phyloP scores from a whole-genome alignment of 129 eudicot species.

The Deinandra increscens region DNA sequence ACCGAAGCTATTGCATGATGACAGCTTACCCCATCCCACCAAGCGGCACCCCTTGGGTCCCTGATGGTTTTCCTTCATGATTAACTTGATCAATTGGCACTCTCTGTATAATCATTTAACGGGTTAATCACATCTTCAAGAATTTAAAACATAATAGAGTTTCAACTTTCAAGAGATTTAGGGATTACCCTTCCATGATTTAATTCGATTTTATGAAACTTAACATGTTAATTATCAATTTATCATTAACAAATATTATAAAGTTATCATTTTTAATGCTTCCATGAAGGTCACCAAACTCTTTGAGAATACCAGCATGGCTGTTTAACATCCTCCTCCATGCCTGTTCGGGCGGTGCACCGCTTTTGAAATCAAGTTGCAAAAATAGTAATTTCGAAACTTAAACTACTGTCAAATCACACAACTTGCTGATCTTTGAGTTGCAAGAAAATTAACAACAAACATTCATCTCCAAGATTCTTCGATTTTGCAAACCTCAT shows the following conservation, averaged over 20 bases:
- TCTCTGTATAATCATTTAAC: constrained; percentile 56
- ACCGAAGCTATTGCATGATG: neutral
- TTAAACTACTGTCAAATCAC: neutral
- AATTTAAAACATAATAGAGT: too few relatives aligned
- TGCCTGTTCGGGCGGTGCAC: constrained; percentile 74
- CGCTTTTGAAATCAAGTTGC: constrained; percentile 38
- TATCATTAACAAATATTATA: neutral
- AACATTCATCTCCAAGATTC: constrained; percentile 15
- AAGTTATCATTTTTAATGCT: constrained; percentile 70
- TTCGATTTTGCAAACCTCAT: constrained; percentile 8
- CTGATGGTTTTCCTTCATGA: constrained; percentile 67
- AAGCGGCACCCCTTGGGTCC: constrained; percentile 84
- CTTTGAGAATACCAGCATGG: constrained; percentile 79
- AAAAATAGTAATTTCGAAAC: neutral
- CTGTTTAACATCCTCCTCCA: constrained; percentile 84
- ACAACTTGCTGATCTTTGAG: neutral
- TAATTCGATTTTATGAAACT: neutral
- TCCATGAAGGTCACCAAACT: constrained; percentile 88
- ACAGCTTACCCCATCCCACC: constrained; percentile 87
- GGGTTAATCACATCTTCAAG: neutral
- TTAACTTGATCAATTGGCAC: constrained; percentile 93
- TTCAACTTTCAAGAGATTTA: too few relatives aligned
- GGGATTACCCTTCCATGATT: constrained; percentile 77
- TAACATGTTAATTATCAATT: neutral
- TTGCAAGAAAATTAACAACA: neutral